Percentiles rank a stretch among this genome's conserved stretches.
Conservation (phyloP, 2,329 filamentous ascomycete genomes). For the Chrysosphaeria jannelii region DNA sequence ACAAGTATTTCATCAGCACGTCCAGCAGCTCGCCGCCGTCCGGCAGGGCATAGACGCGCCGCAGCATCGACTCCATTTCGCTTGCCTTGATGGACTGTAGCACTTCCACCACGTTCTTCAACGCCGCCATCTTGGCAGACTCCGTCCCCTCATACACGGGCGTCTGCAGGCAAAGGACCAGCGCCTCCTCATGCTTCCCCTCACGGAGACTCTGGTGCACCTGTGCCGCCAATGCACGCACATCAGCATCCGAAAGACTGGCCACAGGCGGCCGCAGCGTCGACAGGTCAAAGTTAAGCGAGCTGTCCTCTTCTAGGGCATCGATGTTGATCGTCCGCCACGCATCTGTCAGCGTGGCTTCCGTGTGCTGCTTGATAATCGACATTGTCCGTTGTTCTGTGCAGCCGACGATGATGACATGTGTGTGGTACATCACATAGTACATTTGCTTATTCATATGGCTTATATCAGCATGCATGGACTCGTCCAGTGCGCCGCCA, state of each 20-base stretch:
- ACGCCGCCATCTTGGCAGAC: slow-evolving; percentile 42
- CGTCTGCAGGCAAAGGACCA: slow-evolving; percentile 59
- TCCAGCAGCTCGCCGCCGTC: slow-evolving; percentile 68
- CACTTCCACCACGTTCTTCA: slow-evolving; percentile 73
- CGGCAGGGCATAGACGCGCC: slow-evolving; percentile 46
- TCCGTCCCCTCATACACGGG: slow-evolving; percentile 41
- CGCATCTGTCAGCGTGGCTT: slow-evolving; percentile 27
- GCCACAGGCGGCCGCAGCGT: slow-evolving; percentile 52
- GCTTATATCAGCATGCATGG: too few relatives aligned
- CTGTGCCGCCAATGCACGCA: slow-evolving; percentile 48
- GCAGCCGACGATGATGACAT: slow-evolving; percentile 1
- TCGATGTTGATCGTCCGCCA: slow-evolving; percentile 90
- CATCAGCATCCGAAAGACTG: slow-evolving; percentile 46
- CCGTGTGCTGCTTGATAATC: slow-evolving; percentile 33
- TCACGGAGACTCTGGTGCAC: slow-evolving; percentile 66
- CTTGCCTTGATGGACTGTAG: slow-evolving; percentile 86
- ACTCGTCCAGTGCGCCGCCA: too few relatives aligned
- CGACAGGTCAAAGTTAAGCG: slow-evolving; percentile 67
- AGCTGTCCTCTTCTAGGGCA: slow-evolving; percentile 64
- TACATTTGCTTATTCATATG: too few relatives aligned
- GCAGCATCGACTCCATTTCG: slow-evolving; percentile 75
- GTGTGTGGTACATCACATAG: too few relatives aligned
- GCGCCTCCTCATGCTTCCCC: slow-evolving; percentile 62
- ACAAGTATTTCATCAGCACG: slow-evolving; percentile 95
- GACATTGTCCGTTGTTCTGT: slow-evolving; percentile 21